Conservation (phyloP, 2,329 filamentous ascomycete genomes). For the Cordyceps fumosorosea region DNA sequence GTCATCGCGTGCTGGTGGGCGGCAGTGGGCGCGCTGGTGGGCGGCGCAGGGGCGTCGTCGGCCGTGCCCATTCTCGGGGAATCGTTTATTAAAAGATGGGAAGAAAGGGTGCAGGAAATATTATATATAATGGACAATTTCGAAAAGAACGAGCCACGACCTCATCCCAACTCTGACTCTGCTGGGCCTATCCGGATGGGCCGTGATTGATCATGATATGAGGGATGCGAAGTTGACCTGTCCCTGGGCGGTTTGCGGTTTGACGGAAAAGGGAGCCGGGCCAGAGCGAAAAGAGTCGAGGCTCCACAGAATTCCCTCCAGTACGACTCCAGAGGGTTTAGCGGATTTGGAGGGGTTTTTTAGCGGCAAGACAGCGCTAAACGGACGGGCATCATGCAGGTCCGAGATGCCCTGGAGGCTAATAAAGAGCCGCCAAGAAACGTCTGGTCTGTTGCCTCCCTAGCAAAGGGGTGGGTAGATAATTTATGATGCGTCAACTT, state of each 20-base stretch:
- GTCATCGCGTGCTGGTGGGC: slow-evolving; percentile 1
- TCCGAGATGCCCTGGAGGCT: slow-evolving; percentile 1
- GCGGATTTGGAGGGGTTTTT: neutral
- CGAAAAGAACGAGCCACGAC: slow-evolving; percentile 16
- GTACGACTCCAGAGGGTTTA: neutral
- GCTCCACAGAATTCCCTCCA: neutral
- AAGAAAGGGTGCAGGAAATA: neutral
- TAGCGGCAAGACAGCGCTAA: neutral
- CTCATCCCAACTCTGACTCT: slow-evolving; percentile 21
- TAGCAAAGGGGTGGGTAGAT: neutral
- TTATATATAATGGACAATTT: neutral
- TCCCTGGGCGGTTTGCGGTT: neutral
- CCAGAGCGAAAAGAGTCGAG: neutral
- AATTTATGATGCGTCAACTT: neutral
- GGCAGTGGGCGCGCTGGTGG: slow-evolving; percentile 22
- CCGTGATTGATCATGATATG: slow-evolving; percentile 12
- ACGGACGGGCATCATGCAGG: neutral
- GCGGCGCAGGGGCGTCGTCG: slow-evolving; percentile 21
- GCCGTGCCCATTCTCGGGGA: slow-evolving; percentile 18
- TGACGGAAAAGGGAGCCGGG: slow-evolving; percentile 8
- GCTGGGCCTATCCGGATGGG: slow-evolving; percentile 8
- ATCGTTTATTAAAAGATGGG: slow-evolving; percentile 15
- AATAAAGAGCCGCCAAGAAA: neutral
- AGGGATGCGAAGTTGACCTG: neutral
- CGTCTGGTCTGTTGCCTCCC: neutral